Evolutionary conservation across 2,329 filamentous ascomycete genomes (phyloP), one percentile per base, ranked within the genome.

Genomic region (Colletotrichum tamarilloi): DNA sequence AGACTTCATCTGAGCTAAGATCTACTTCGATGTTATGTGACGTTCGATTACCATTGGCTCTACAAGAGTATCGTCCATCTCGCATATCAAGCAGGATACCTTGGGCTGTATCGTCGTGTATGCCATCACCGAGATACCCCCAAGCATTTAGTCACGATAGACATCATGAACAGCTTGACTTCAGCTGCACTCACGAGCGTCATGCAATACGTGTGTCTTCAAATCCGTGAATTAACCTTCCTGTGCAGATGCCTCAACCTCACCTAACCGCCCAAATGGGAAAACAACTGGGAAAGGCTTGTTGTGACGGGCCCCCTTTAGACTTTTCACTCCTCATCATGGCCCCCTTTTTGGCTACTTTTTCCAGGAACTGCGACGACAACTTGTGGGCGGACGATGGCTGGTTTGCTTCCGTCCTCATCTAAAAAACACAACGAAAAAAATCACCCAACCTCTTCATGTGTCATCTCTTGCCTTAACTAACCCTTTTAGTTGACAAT

Each of bases 401-500:
- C 53, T 42, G 53, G 53, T 52, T 55, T 55, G 53, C 9, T 59
- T 26, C 56, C 56, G 55, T 28, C 68, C 28, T 68, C 53, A 46
- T 65, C 66, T 73, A 65, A 62, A 69, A 53, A 24, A 55, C 26
- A 52, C 35, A 24, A 57, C 38, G 16, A 42, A 42, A 42, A 42
- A 42, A 1, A 42, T 42, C 35, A 32, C 42, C 16, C 42, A 46
- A 9, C 19, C 42, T 19, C 42, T 7, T n/a, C 35, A 42, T 42
- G 35, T 16, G 30, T 32, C 35, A 42, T 42, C 35, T 16, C 35
- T 46, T 46, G 42, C 19, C 42, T 46, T 55, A 30, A 9, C 4
- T 49, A 53, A 49, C 12, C 32, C 62, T 42, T 65, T 73, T 57
- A 83, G 70, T 77, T 78, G 65, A 91, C 81, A 77, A 91, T 84